Evolutionary conservation across 345 rosid genomes (phyloP), one percentile per base, ranked within the genome.

Genomic region (Eucalyptus caleyi): DNA sequence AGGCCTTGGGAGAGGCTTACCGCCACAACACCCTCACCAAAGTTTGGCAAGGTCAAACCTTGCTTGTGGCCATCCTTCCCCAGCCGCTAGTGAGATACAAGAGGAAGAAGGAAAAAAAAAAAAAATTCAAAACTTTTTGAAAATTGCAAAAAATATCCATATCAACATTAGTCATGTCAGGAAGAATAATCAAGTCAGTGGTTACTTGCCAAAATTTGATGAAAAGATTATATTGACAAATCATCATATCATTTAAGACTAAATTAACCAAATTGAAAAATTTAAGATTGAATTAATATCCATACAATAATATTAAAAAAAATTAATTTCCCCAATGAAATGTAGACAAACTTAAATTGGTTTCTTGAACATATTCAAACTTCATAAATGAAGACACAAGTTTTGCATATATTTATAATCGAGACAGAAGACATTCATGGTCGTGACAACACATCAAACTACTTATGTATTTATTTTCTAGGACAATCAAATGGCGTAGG

Each of bases 21-120:
- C 1, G 0, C 67, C 16, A 10, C 67, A 27, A 60, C 2, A 30
- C 32, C 67, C 16, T 60, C 4, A 2, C 2, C 67, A 60, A 11
- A 27, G 67, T 11, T 24, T 56, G 62, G 62, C 30, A 56, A 23
- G 59, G 59, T 53, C 59, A 3, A 53, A 53, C 10, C 56, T 53
- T 53, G 24, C 56, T 53, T 53, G 56, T 18, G 56, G 56, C 1
- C 56, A 53, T 18, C 56, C 24, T 53, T 53, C 23, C 24, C 10
- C 0, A 3, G 54, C 21, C 1, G 2, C 10, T 19, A 0, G 3
- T 8, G 24, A 53, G 56, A 53, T 0, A 2, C 59, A 53, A 2
- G 59, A 24, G 3, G 62, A 56, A 56, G 30, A 56, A 23, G 6
- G 27, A 56, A 56, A 56, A 56, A 5, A 27, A 10, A 12, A 53